phyloP scores from a whole-genome alignment of 352 stramenopile genomes.

The Globisporangium cylindrosporum region DNA sequence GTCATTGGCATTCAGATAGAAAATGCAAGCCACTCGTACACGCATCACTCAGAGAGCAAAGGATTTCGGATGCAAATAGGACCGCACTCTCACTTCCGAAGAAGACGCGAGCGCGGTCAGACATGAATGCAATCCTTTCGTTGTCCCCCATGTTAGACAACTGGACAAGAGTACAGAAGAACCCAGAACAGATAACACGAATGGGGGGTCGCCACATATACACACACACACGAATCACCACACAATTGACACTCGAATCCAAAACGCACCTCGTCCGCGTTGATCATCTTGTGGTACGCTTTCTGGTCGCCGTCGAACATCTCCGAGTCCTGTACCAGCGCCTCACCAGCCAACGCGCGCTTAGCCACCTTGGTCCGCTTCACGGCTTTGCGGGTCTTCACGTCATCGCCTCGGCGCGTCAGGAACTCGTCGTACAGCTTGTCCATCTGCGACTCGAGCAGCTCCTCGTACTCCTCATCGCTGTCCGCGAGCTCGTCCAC shows the following conservation, averaged over 20 bases:
- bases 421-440: constrained; percentile 84
- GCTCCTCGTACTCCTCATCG: constrained; percentile 76
- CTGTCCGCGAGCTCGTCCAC: constrained; percentile 51
- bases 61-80: constrained; percentile 78
- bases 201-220: constrained; percentile 49
- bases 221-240: constrained; percentile 16
- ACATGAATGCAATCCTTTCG: constrained; percentile 77
- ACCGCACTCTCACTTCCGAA: constrained; percentile 36
- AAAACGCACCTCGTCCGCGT: constrained; percentile 77
- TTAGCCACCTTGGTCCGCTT: constrained; percentile 87
- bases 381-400: constrained; percentile 80
- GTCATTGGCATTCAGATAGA: not conserved
- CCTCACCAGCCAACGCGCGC: constrained; percentile 74
- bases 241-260: constrained; percentile 10
- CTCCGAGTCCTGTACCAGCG: constrained; percentile 70
- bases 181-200: constrained; percentile 92
- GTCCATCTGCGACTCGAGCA: constrained; percentile 83
- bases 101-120: constrained; percentile 52
- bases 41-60: constrained; percentile 7
- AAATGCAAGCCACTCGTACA: constrained; percentile 4
- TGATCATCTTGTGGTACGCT: constrained; percentile 86
- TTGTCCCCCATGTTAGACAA: constrained; percentile 91
- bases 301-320: constrained; percentile 83
- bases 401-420: constrained; percentile 68
- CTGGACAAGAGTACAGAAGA: constrained; percentile 85